Conservation (phyloP, 2,329 filamentous ascomycete species). For the Leptosphaerulina australis region DNA sequence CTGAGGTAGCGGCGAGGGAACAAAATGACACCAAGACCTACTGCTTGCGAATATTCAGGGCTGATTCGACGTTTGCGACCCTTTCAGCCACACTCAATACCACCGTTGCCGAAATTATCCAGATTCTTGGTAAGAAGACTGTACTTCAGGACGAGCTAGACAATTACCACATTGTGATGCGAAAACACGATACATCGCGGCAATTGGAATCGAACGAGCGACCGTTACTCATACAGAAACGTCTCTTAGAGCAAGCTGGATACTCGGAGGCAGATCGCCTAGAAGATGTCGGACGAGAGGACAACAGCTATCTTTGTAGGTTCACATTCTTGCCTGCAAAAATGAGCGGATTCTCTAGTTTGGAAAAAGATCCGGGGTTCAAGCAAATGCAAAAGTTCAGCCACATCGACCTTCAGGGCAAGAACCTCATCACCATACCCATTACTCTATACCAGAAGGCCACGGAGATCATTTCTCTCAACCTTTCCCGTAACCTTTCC, state of each 20-base stretch:
- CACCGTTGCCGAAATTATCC: slow-evolving; percentile 83
- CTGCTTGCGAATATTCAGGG: slow-evolving; percentile 93
- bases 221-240: slow-evolving; percentile 89
- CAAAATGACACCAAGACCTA: slow-evolving; percentile 79
- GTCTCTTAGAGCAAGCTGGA: slow-evolving; percentile 86
- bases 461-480: slow-evolving; percentile 90
- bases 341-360: slow-evolving; percentile 75
- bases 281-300: slow-evolving; percentile 92
- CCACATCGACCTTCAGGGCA: slow-evolving; percentile 88
- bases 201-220: slow-evolving; percentile 79
- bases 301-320: slow-evolving; percentile 95
- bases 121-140: slow-evolving; percentile 92
- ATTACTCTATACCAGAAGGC: slow-evolving; percentile 92
- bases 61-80: slow-evolving; percentile 92
- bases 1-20: slow-evolving; percentile 67
- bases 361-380: slow-evolving; percentile 78
- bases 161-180: slow-evolving; percentile 94
- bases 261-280: slow-evolving; percentile 86
- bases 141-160: slow-evolving; percentile 87
- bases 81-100: slow-evolving; percentile 83
- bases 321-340: slow-evolving; percentile 93
- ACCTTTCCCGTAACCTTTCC: slow-evolving; percentile 89
- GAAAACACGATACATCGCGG: slow-evolving; percentile 86
- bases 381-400: slow-evolving; percentile 88
- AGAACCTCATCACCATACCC: slow-evolving; percentile 91